These are phyloP conservation scores for Boletus tylopilopsis DNA, from an alignment of 768 basidiomycete genomes.

Conservation along the genomic window DNA sequence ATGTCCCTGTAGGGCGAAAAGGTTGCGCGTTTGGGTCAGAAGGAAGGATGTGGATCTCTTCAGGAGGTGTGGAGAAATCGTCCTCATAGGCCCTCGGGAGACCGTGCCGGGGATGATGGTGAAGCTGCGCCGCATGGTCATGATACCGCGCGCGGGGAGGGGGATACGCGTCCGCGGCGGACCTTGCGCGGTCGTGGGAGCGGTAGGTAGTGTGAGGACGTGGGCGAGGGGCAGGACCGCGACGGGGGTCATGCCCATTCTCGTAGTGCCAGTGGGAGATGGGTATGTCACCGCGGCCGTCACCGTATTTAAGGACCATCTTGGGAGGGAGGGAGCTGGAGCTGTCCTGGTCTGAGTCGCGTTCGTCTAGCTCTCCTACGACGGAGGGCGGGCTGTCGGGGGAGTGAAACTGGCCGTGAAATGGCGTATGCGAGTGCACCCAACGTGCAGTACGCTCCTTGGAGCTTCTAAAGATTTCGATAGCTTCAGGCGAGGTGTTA, in stretches of 20 bases:
- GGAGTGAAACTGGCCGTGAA: conserved; percentile 42
- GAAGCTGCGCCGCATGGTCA: conserved; percentile 12
- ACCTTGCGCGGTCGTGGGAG: conserved; percentile 36
- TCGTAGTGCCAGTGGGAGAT: conserved; percentile 47
- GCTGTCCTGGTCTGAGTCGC: conserved; percentile 41
- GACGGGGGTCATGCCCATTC: conserved; percentile 11
- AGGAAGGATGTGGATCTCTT: conserved; percentile 62
- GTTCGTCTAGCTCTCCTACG: conserved; percentile 37
- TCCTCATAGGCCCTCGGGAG: conserved; percentile 18
- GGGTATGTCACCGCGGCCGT: conserved; percentile 62
- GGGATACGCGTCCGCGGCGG: conserved; percentile 32
- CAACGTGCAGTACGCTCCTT: conserved; percentile 63
- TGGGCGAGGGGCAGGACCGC: conserved; percentile 21
- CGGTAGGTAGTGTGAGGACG: conserved; percentile 31
- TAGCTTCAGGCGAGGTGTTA: conserved; percentile 53
- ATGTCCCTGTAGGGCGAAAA: conserved; percentile 27
- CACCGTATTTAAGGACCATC: conserved; percentile 66
- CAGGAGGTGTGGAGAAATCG: conserved; percentile 38
- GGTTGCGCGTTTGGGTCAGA: conserved; percentile 40
- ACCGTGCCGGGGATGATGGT: conserved; percentile 12
- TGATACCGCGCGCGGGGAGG: conserved; percentile 31
- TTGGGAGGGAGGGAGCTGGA: conserved; percentile 55
- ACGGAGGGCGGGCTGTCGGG: conserved; percentile 55
- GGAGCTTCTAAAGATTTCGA: conserved; percentile 54
- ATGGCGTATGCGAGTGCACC: conserved; percentile 47